These are phyloP conservation scores for Diaporthe velutina DNA, from an alignment of 2,329 filamentous ascomycete species.

Conservation along the genomic window DNA sequence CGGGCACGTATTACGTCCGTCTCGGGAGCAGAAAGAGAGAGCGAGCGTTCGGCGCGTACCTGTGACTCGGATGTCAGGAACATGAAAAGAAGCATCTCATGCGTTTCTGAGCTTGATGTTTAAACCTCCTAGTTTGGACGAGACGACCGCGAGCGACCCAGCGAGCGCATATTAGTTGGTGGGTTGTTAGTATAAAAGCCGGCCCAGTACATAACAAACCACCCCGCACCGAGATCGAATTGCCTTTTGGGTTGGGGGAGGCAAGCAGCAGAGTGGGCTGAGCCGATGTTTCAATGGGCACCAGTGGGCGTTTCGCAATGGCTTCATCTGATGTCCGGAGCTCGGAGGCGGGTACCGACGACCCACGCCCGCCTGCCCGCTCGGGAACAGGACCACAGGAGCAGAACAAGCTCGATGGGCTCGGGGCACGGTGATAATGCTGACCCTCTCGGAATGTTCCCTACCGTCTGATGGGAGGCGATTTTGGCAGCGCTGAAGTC, in stretches of 20 bases:
- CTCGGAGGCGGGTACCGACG: constrained; percentile 6
- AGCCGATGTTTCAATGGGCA: constrained; percentile 26
- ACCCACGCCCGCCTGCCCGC: background rate
- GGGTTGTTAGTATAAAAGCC: too few species aligned
- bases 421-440: background rate
- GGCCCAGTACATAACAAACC: too few species aligned
- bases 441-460: background rate
- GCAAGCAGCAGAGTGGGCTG: background rate
- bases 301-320: constrained; percentile 36
- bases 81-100: constrained; percentile 12
- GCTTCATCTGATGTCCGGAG: constrained; percentile 36
- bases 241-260: background rate
- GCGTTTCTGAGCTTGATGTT: constrained; percentile 23
- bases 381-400: background rate
- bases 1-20: background rate
- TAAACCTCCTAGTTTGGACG: constrained; percentile 6
- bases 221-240: background rate
- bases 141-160: background rate
- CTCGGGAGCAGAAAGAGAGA: background rate
- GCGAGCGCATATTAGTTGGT: background rate
- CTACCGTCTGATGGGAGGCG: background rate
- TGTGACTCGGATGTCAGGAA: constrained; percentile 17
- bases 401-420: constrained; percentile 1
- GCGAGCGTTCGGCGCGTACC: background rate
- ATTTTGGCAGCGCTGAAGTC: background rate